These are phyloP conservation scores for Neurospora hispaniola DNA, from an alignment of 495 filamentous ascomycete species.

Conservation along the genomic window DNA sequence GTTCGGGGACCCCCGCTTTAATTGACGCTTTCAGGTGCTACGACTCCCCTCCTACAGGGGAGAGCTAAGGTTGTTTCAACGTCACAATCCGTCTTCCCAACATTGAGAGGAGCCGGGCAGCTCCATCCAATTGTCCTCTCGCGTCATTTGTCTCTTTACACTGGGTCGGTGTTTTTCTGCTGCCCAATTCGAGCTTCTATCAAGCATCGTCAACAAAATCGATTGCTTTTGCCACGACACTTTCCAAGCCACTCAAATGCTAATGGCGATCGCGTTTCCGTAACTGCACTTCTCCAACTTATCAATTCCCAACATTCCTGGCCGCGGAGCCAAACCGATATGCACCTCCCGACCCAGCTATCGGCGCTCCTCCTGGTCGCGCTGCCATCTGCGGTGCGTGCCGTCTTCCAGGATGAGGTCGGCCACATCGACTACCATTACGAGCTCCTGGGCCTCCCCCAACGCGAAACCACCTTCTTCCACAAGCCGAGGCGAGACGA, in stretches of 20 bases:
- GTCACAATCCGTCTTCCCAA: not conserved
- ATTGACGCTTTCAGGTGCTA: not conserved
- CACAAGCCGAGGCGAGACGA: constrained; percentile 71
- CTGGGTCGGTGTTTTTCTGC: not conserved
- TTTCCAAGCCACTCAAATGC: not conserved
- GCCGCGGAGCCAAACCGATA: not conserved
- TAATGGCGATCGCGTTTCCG: not conserved
- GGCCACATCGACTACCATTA: constrained; percentile 89
- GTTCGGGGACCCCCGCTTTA: not conserved
- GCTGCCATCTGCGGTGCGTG: constrained; percentile 35
- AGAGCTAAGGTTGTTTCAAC: not conserved
- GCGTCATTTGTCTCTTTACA: not conserved
- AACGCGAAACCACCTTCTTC: constrained; percentile 82
- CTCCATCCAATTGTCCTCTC: not conserved
- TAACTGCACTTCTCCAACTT: not conserved
- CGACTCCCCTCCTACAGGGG: not conserved
- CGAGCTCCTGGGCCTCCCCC: constrained; percentile 73
- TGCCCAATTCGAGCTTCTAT: not conserved
- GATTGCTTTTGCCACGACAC: not conserved
- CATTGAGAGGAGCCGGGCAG: not conserved
- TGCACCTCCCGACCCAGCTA: not conserved
- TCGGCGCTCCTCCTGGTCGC: constrained; percentile 21
- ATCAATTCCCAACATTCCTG: not conserved
- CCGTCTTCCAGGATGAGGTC: constrained; percentile 85
- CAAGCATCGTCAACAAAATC: not conserved